Evolutionary conservation across 1,139 yeast genomes (phyloP).

Genomic region (Zygosaccharomyces pseudobailii): DNA sequence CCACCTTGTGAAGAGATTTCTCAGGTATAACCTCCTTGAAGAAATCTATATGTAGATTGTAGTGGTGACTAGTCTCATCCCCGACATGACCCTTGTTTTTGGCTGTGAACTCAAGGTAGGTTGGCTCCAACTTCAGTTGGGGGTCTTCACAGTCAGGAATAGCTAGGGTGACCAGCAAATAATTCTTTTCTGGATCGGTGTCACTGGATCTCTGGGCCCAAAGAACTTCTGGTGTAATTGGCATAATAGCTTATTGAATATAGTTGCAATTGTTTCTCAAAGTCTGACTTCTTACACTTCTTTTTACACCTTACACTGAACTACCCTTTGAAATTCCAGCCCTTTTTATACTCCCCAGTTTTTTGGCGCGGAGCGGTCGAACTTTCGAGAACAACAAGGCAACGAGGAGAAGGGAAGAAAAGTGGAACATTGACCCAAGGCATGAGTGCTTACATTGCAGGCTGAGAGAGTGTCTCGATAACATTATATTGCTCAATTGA

Average conservation of each 20-base stretch:
- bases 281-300: background rate
- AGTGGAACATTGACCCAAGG: too few species aligned
- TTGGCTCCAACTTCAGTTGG: conserved; percentile 58
- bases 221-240: conserved; percentile 45
- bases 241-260: background rate
- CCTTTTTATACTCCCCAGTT: conserved; percentile 3
- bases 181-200: conserved; percentile 64
- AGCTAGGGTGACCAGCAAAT: conserved; percentile 68
- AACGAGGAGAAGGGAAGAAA: too few species aligned
- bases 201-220: conserved; percentile 97
- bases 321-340: conserved; percentile 3
- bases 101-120: conserved; percentile 48
- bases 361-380: conserved; percentile 1
- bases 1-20: conserved; percentile 52
- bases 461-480: background rate
- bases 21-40: conserved; percentile 67
- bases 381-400: conserved; percentile 2
- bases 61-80: conserved; percentile 42
- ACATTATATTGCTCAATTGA: too few species aligned
- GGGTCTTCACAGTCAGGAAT: conserved; percentile 67
- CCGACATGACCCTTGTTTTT: conserved; percentile 46
- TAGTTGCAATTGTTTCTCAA: background rate
- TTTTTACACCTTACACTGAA: background rate
- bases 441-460: background rate
- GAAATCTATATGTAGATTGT: conserved; percentile 63